phyloP scores from a whole-genome alignment of 2,329 filamentous ascomycete genomes.

The Helicocarpus griseus region DNA sequence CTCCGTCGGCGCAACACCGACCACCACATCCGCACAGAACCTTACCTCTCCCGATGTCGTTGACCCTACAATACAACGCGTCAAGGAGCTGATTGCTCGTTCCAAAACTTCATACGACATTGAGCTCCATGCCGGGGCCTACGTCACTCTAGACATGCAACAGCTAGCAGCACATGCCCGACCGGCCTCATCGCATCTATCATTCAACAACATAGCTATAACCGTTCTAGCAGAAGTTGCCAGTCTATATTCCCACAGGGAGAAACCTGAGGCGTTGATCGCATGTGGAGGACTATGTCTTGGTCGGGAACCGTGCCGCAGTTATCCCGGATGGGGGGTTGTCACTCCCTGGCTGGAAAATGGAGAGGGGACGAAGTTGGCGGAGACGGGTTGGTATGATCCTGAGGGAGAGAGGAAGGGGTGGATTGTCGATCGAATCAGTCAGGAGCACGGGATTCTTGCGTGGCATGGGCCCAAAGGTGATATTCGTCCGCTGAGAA shows the following conservation, averaged over 20 bases:
- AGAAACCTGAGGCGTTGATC: conserved; percentile 52
- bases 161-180: conserved; percentile 63
- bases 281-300: conserved; percentile 59
- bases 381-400: conserved; percentile 10
- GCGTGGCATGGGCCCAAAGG: conserved; percentile 44
- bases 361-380: neutral
- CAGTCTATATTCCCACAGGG: conserved; percentile 49
- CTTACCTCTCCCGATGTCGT: conserved; percentile 28
- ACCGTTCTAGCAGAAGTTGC: conserved; percentile 62
- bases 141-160: conserved; percentile 65
- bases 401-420: conserved; percentile 23
- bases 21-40: conserved; percentile 57
- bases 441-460: conserved; percentile 69
- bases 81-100: conserved; percentile 9
- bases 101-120: conserved; percentile 30
- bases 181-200: conserved; percentile 20
- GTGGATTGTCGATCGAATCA: conserved; percentile 61
- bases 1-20: conserved; percentile 67
- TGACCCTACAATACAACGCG: conserved; percentile 5
- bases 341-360: conserved; percentile 48
- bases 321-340: conserved; percentile 61
- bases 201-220: conserved; percentile 48
- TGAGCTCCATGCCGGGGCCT: conserved; percentile 67
- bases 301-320: conserved; percentile 60
- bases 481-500: conserved; percentile 37